Evolutionary conservation across 2,329 filamentous ascomycete species (phyloP).

Genomic region (Huntiella bhutanensis): DNA sequence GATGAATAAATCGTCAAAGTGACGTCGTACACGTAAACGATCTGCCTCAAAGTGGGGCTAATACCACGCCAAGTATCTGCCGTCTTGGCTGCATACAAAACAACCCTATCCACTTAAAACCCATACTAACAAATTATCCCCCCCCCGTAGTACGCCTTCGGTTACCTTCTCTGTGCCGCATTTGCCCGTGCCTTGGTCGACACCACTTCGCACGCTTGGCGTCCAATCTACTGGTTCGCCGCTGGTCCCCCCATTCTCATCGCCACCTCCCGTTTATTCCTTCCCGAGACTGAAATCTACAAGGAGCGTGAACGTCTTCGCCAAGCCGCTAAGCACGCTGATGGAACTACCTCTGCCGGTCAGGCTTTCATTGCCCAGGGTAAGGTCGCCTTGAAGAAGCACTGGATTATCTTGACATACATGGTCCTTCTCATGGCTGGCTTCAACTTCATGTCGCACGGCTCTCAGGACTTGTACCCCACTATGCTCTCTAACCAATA

Average conservation of each 20-base stretch:
- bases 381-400: constrained; percentile 55
- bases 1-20: background rate
- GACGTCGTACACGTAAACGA: background rate
- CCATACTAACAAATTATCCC: background rate
- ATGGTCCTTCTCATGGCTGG: constrained; percentile 36
- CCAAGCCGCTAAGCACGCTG: constrained; percentile 18
- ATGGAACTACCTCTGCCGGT: constrained; percentile 23
- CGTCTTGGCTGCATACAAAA: no score
- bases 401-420: constrained; percentile 68
- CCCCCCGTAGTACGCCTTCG: constrained; percentile 31
- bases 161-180: constrained; percentile 43
- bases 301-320: constrained; percentile 46
- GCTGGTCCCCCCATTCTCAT: constrained; percentile 63
- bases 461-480: constrained; percentile 63
- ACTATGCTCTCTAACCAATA: constrained; percentile 44
- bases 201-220: constrained; percentile 64
- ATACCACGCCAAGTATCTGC: no score
- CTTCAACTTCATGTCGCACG: constrained; percentile 62
- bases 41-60: no score
- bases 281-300: constrained; percentile 65
- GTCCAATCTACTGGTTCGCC: constrained; percentile 78
- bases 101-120: background rate
- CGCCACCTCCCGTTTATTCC: constrained; percentile 56
- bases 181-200: constrained; percentile 49
- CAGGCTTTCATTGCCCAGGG: constrained; percentile 53